Conservation (phyloP, 805 yeast genomes). For the Blastobotrys americana region DNA sequence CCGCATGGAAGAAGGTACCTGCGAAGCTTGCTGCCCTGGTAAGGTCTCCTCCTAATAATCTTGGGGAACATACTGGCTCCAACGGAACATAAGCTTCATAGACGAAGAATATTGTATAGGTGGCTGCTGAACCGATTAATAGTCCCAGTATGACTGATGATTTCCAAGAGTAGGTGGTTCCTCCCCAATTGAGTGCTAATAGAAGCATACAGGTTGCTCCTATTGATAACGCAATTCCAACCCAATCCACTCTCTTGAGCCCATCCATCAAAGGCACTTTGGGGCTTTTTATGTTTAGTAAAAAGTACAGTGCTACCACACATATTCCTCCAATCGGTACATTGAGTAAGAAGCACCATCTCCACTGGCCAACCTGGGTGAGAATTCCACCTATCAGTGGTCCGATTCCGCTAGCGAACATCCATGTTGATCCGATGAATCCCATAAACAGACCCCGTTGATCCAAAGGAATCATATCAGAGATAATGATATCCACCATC, state of each 20-base stretch:
- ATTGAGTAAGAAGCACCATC: conserved; percentile 44
- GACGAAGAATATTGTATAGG: conserved; percentile 38
- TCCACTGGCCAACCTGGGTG: conserved; percentile 41
- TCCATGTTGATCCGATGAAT: conserved; percentile 21
- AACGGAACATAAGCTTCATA: conserved; percentile 36
- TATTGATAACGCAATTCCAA: conserved; percentile 46
- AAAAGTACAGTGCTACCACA: conserved; percentile 22
- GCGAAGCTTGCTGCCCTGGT: conserved; percentile 26
- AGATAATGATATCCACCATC: conserved; percentile 44
- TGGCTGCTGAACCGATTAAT: conserved; percentile 37
- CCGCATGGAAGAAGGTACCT: conserved; percentile 43
- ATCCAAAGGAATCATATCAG: conserved; percentile 35
- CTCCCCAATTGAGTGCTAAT: conserved; percentile 51
- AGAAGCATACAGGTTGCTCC: conserved; percentile 38
- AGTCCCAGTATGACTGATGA: conserved; percentile 43
- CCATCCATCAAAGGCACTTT: conserved; percentile 35
- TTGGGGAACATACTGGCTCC: conserved; percentile 40
- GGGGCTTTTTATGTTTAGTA: conserved; percentile 29
- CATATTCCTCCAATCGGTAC: conserved; percentile 35
- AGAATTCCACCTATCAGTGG: conserved; percentile 51
- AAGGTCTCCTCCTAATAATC: conserved; percentile 28
- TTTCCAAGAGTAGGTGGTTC: conserved; percentile 43
- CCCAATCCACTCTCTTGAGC: conserved; percentile 43
- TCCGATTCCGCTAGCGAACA: conserved; percentile 35
- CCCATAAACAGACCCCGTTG: conserved; percentile 22